phyloP scores from a whole-genome alignment of 192 early-diverging fungal species.

The Chytriomyces confervae region DNA sequence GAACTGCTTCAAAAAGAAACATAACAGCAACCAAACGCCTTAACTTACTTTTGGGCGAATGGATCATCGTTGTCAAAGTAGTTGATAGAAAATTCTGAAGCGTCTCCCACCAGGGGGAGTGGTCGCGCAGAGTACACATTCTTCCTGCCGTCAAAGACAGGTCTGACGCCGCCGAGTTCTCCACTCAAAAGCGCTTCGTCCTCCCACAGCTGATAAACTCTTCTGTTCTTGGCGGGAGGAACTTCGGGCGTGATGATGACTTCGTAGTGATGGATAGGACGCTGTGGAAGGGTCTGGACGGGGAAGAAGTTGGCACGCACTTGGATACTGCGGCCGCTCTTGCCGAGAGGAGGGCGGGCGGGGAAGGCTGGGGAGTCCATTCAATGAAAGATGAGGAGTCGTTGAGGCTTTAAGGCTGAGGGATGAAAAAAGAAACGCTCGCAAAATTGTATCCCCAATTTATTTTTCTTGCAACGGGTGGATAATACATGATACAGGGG shows the following conservation, averaged over 20 bases:
- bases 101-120: slow-evolving; percentile 60
- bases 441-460: too few species aligned
- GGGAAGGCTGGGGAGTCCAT: slow-evolving; percentile 36
- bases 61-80: slow-evolving; percentile 61
- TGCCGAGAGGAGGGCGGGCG: slow-evolving; percentile 48
- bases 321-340: slow-evolving; percentile 49
- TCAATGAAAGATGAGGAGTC: background rate
- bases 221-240: slow-evolving; percentile 75
- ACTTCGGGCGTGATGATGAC: slow-evolving; percentile 79
- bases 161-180: slow-evolving; percentile 61
- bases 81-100: slow-evolving; percentile 63
- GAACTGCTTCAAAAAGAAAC: background rate
- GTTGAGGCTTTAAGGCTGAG: background rate
- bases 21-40: background rate
- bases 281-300: slow-evolving; percentile 65
- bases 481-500: too few species aligned
- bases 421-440: too few species aligned
- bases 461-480: too few species aligned
- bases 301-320: slow-evolving; percentile 79
- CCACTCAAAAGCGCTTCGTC: slow-evolving; percentile 49
- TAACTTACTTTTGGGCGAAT: slow-evolving; percentile 20
- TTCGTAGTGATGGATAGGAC: slow-evolving; percentile 88
- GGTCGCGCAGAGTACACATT: slow-evolving; percentile 71
- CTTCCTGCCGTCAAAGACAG: slow-evolving; percentile 86
- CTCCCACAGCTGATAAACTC: slow-evolving; percentile 74